Percentiles rank a stretch among this genome's conserved stretches.
Conservation (phyloP, 2,329 filamentous ascomycete species). For the Mycosphaerella sp. region DNA sequence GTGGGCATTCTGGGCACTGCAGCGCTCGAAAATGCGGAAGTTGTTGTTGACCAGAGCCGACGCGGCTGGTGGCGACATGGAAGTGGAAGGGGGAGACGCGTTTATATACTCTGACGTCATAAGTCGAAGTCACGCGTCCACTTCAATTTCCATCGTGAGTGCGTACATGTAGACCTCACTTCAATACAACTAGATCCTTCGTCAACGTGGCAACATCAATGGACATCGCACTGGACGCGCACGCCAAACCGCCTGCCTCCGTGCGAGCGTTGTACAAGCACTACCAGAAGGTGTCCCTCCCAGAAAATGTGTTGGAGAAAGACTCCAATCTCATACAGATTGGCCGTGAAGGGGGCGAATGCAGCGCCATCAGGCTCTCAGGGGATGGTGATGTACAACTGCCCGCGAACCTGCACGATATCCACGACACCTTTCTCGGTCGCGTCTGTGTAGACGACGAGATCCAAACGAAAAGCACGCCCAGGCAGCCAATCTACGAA, state of each 20-base stretch:
- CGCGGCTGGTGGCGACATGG: background rate
- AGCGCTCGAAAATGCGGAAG: background rate
- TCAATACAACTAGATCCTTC: background rate
- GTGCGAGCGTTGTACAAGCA: slow-evolving; percentile 69
- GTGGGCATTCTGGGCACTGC: slow-evolving; percentile 10
- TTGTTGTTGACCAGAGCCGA: background rate
- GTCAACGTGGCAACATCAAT: slow-evolving; percentile 5
- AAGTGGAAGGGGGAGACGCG: too few species aligned
- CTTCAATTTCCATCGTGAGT: too few species aligned
- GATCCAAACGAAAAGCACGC: background rate
- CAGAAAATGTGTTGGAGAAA: slow-evolving; percentile 41
- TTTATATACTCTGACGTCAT: too few species aligned
- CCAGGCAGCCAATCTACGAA: slow-evolving; percentile 41
- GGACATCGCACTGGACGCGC: slow-evolving; percentile 55
- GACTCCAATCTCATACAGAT: slow-evolving; percentile 16
- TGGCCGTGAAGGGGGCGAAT: background rate
- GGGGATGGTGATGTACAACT: slow-evolving; percentile 4
- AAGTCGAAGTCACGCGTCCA: too few species aligned
- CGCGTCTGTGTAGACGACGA: background rate
- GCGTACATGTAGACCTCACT: too few species aligned
- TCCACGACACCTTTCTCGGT: slow-evolving; percentile 19
- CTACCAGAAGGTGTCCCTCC: slow-evolving; percentile 55
- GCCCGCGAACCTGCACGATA: slow-evolving; percentile 11
- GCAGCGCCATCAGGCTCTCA: background rate
- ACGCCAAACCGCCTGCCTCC: slow-evolving; percentile 66